These are phyloP conservation scores for Didymella arachidicola DNA, from an alignment of 2,329 filamentous ascomycete species.

Conservation along the genomic window DNA sequence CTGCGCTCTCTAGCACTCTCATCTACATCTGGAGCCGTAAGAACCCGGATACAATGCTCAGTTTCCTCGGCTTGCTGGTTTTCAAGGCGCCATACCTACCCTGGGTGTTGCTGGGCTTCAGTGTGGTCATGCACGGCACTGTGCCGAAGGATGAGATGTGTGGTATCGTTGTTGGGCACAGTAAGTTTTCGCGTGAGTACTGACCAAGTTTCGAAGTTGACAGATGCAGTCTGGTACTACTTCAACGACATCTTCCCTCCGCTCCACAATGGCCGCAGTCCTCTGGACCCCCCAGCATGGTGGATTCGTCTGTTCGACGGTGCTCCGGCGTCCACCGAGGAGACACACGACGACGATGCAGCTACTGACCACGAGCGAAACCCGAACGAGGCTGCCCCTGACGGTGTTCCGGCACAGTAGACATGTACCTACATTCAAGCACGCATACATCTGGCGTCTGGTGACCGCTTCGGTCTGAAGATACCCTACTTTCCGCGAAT, in stretches of 20 bases:
- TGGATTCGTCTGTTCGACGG: conserved; percentile 85
- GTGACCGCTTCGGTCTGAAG: conserved; percentile 32
- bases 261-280: conserved; percentile 81
- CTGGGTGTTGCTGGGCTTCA: conserved; percentile 95
- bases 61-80: conserved; percentile 83
- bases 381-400: conserved; percentile 23
- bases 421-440: conserved; percentile 16
- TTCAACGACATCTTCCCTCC: conserved; percentile 96
- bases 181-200: conserved; percentile 47
- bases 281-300: conserved; percentile 87
- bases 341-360: conserved; percentile 24
- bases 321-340: conserved; percentile 34
- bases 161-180: conserved; percentile 90
- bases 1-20: conserved; percentile 87
- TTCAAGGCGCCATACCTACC: conserved; percentile 95
- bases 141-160: conserved; percentile 96
- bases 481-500: conserved; percentile 37
- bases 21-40: conserved; percentile 98
- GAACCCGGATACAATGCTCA: conserved; percentile 89
- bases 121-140: conserved; percentile 85
- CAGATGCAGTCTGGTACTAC: conserved; percentile 82
- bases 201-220: conserved; percentile 22
- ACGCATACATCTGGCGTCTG: conserved; percentile 30
- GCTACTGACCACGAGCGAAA: conserved; percentile 12
- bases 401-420: conserved; percentile 27